Percentiles rank a stretch among this genome's conserved stretches.
These are phyloP conservation scores for Coniophora puteana DNA, from an alignment of 1,284 basidiomycete species.

Conservation along the genomic window DNA sequence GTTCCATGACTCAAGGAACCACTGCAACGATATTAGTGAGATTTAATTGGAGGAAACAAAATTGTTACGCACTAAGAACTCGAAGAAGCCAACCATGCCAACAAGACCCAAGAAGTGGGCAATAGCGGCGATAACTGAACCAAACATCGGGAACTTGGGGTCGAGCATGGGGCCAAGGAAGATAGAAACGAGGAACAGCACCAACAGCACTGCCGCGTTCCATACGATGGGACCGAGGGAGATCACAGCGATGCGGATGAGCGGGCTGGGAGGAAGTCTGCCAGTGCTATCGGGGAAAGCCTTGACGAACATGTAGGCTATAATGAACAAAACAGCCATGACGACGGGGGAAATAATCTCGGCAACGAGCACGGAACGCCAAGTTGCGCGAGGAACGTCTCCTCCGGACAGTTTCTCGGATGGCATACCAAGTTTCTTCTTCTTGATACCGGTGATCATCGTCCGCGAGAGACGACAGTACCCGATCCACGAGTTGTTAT, in stretches of 20 bases:
- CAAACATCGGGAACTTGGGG: conserved; percentile 80
- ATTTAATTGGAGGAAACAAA: conserved; percentile 5
- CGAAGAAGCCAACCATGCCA: conserved; percentile 90
- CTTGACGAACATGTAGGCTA: conserved; percentile 90
- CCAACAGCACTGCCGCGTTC: conserved; percentile 87
- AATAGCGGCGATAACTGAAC: conserved; percentile 85
- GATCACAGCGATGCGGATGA: conserved; percentile 92
- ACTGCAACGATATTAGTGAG: conserved; percentile 42
- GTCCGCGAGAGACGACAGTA: conserved; percentile 94
- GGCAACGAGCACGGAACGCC: conserved; percentile 85
- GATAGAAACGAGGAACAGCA: conserved; percentile 86
- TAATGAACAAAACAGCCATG: conserved; percentile 81
- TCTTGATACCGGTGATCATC: conserved; percentile 97
- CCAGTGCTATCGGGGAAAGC: conserved; percentile 76
- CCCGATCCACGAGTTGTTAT: conserved; percentile 96
- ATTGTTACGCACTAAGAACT: conserved; percentile 74
- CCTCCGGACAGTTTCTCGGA: conserved; percentile 91
- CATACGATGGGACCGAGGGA: conserved; percentile 93
- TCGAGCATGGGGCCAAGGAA: conserved; percentile 93
- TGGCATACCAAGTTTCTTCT: conserved; percentile 90
- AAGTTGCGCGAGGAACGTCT: conserved; percentile 89
- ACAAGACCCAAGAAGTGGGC: conserved; percentile 79
- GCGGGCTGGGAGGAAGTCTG: conserved; percentile 62
- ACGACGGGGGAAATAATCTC: conserved; percentile 85
- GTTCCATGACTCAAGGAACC: conserved; percentile 95